Evolutionary conservation across 352 stramenopile genomes (phyloP).

Genomic region (Bremia lactucae): DNA sequence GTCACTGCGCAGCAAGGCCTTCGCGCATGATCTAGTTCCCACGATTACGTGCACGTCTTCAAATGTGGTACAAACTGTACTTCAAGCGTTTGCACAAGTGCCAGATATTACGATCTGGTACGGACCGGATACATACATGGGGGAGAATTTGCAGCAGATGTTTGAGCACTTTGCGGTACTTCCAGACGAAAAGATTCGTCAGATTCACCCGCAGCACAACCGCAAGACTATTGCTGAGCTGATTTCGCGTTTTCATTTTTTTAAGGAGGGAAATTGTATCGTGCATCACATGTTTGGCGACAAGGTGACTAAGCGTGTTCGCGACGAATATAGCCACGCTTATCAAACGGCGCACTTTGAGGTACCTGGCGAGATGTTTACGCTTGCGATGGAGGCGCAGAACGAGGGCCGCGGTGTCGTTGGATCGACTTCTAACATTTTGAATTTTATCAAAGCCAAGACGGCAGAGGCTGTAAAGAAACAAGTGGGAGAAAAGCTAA

Average conservation of each 20-base stretch:
- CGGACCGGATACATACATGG: constrained; percentile 97
- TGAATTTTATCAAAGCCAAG: constrained; percentile 96
- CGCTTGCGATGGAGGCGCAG: constrained; percentile 92
- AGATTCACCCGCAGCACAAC: constrained; percentile 82
- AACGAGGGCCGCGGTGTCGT: constrained; percentile 87
- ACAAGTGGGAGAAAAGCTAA: constrained; percentile 61
- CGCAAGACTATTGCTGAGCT: constrained; percentile 70
- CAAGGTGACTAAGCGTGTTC: constrained; percentile 88
- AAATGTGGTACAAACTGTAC: constrained; percentile 94
- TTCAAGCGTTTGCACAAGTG: constrained; percentile 90
- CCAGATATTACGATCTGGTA: constrained; percentile 86
- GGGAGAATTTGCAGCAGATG: constrained; percentile 93
- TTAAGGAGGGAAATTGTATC: constrained; percentile 94
- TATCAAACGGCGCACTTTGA: constrained; percentile 96
- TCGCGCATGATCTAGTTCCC: constrained; percentile 87
- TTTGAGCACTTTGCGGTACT: constrained; percentile 77
- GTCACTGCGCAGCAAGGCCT: constrained; percentile 92
- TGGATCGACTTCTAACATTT: constrained; percentile 94
- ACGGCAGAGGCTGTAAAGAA: constrained; percentile 76
- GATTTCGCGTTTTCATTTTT: constrained; percentile 88
- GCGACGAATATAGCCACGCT: constrained; percentile 85
- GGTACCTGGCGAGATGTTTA: constrained; percentile 98
- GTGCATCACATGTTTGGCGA: constrained; percentile 98
- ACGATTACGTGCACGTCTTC: constrained; percentile 96
- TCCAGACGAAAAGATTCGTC: constrained; percentile 68